Base-by-base conservation (phyloP, 164 flowering plant genomes). In the Aristolochia californica region DNA sequence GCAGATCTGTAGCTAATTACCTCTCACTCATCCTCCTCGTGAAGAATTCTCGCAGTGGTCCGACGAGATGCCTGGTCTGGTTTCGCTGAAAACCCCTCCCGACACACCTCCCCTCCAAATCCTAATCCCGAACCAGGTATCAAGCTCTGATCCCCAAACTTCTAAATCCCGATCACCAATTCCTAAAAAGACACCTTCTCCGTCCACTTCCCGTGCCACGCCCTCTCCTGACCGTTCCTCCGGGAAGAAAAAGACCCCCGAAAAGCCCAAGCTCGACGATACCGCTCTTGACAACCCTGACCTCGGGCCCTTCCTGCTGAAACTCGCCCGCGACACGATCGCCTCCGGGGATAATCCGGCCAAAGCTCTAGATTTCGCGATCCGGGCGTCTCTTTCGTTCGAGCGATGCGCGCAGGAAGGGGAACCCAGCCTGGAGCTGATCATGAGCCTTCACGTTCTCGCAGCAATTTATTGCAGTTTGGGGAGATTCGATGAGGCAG, bases 381-480 rank as follows among this genome's bases (percentile, higher is more conserved):
- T 87, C 59, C 77, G 99, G 4, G 95, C 99, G 18, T 72, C 97
- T 25, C 83, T 71, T 62, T 89, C 96, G 52, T 93, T 93, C 65
- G 99, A 93, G 82, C 67, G 79, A 14, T 82, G 96, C 61, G 75
- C 83, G 5, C 75, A 11, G 3, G 88, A 77, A 0, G 83, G 80
- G 14, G 95, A 83, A 70, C 94, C 90, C 45, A 87, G 83, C 66
- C 66, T 93, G 69, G 99, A 93, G 64, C 66, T 90, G 65, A 95
- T 81, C 9, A 93, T 93, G 99, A 81, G 96, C 61, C 62, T 89
- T 57, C 99, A 93, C 68, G 99, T 93, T 12, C 83, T 87, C 20
- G 96, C 91, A 22, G 99, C 99, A 43, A 90, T 94, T 51, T 80
- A 90, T 56, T 94, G 95, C 56, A 87, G 96, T 68, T 63, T 94